Base-by-base conservation (phyloP, 116 monocot species). In the Papilionanthe hybrid region DNA sequence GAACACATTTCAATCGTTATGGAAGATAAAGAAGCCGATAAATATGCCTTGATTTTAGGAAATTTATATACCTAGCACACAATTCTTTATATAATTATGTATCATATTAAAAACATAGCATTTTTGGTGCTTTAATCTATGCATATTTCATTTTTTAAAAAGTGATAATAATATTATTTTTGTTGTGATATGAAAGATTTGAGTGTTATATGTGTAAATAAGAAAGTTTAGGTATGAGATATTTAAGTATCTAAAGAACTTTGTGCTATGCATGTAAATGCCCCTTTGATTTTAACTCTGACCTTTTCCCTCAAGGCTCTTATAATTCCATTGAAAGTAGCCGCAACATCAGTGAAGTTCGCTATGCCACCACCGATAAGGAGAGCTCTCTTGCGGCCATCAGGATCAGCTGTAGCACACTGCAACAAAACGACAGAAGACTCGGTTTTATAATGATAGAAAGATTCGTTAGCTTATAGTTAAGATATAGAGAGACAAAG, bases 311-410 rank as follows among this genome's bases (percentile, higher is more conserved):
- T 91, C 28, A 95, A 82, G 28, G 95, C 95, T 42, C 91, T 78
- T 45, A 95, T 95, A 81, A 95, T 93, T 75, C 93, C 95, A 81
- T 79, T 93, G 49, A 95, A 93, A 79, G 95, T 95, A 49, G 93
- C 88, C 78, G 90, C 93, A 83, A 93, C 95, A 80, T 96, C 93
- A 50, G 95, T 96, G 72, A 96, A 96, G 82, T 96, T 96, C 32
- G 93, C 93, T 80, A 96, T 96, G 37, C 95, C 95, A 6, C 95
- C 95, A 49, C 95, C 95, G 78, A 96, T 91, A 42, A 96, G 88
- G 82, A 96, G 93, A 45, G 93, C 95, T 87, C 95, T 84, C 88
- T 88, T 96, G 27, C 90, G 86, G 15, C 95, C 93, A 85, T 93
- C 91, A 72, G 93, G 95, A 75, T 93, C 88, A 56, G 95, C 89